Evolutionary conservation across 2,329 filamentous ascomycete genomes (phyloP).

Genomic region (Stagonosporopsis rhizophila): DNA sequence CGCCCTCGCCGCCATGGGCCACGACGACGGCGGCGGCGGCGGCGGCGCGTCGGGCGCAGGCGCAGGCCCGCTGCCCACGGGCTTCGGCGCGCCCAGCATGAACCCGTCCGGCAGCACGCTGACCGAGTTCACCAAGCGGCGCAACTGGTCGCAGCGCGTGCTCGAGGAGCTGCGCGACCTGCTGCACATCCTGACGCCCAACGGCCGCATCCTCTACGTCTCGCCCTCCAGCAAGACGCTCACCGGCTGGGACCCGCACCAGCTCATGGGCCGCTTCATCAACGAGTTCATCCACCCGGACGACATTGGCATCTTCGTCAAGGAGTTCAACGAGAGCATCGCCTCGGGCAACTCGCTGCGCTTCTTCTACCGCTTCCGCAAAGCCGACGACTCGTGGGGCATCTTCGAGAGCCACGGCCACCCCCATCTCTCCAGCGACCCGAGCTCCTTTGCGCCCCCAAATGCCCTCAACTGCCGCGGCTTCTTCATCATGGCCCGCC

Average conservation of each 20-base stretch:
- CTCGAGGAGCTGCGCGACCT: slow-evolving; percentile 91
- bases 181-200: slow-evolving; percentile 82
- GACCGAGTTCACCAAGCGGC: slow-evolving; percentile 70
- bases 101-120: slow-evolving; percentile 61
- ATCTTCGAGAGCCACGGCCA: slow-evolving; percentile 95
- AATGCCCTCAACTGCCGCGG: slow-evolving; percentile 74
- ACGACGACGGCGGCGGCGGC: slow-evolving; percentile 26
- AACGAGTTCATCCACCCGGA: slow-evolving; percentile 85
- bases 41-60: slow-evolving; percentile 58
- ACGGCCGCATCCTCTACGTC: slow-evolving; percentile 84
- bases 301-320: slow-evolving; percentile 80
- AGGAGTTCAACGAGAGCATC: slow-evolving; percentile 89
- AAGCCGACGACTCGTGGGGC: slow-evolving; percentile 73
- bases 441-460: slow-evolving; percentile 68
- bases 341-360: slow-evolving; percentile 79
- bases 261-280: slow-evolving; percentile 77
- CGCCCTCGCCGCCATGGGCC: slow-evolving; percentile 1
- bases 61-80: slow-evolving; percentile 63
- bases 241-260: slow-evolving; percentile 75
- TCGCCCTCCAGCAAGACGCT: slow-evolving; percentile 78
- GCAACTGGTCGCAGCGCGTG: slow-evolving; percentile 86
- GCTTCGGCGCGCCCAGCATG: slow-evolving; percentile 57
- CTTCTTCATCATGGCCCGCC: slow-evolving; percentile 91
- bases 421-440: slow-evolving; percentile 79
- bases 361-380: slow-evolving; percentile 85